phyloP scores from a whole-genome alignment of 2,329 filamentous ascomycete genomes.

The Seiridium cupressi region DNA sequence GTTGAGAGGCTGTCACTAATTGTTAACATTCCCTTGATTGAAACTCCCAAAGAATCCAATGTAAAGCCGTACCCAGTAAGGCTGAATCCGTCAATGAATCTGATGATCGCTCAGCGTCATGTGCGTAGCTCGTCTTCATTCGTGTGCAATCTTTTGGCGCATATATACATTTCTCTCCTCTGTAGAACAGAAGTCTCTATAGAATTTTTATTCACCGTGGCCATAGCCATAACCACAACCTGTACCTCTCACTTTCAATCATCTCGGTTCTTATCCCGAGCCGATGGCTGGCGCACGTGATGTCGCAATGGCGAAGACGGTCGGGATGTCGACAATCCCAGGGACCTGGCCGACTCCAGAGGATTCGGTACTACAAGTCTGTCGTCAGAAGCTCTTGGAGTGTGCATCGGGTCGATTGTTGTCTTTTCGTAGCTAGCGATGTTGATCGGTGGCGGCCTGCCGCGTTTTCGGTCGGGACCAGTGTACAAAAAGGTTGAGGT shows the following conservation, averaged over 20 bases:
- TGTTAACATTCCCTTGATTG: too few relatives aligned
- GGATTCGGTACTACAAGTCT: constrained; percentile 28
- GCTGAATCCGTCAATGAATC: not conserved
- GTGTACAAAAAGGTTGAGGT: constrained; percentile 85
- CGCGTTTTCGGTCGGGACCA: constrained; percentile 57
- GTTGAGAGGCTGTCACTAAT: too few relatives aligned
- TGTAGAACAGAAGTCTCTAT: too few relatives aligned
- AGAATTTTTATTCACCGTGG: too few relatives aligned
- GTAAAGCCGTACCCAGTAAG: not conserved
- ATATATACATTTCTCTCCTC: not conserved
- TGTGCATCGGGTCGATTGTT: constrained; percentile 46
- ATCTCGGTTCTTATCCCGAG: constrained; percentile 25
- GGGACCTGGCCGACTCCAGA: constrained; percentile 22
- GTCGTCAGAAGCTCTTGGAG: constrained; percentile 23
- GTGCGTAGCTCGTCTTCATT: not conserved
- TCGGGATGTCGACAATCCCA: constrained; percentile 30
- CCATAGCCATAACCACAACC: not conserved
- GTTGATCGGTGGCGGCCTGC: constrained; percentile 63
- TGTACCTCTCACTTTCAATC: constrained; percentile 13
- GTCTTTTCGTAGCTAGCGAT: constrained; percentile 79
- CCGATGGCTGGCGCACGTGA: constrained; percentile 23
- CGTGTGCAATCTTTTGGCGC: not conserved
- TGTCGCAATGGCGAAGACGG: constrained; percentile 28
- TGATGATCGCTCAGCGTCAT: constrained; percentile 5
- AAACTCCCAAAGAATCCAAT: too few relatives aligned